Evolutionary conservation across 345 rosid genomes (phyloP).

Genomic region (Acer saccharum): DNA sequence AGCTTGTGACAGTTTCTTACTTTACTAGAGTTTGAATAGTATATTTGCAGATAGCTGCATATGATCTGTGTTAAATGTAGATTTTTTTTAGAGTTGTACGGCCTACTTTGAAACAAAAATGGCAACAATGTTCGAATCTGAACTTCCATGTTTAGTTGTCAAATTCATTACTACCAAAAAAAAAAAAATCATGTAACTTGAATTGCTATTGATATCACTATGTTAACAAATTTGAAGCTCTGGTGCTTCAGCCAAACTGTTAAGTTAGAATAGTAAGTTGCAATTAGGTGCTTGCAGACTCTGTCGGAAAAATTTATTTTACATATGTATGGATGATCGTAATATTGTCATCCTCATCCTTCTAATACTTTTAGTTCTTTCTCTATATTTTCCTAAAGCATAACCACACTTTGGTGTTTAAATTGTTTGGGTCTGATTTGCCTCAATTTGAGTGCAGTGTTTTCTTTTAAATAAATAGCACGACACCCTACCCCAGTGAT

Average conservation of each 20-base stretch:
- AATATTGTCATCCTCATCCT: neutral
- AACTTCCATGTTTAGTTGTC: conserved; percentile 6
- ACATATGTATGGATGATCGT: neutral
- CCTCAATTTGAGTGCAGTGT: neutral
- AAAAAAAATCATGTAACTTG: neutral
- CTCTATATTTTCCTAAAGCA: too few relatives aligned
- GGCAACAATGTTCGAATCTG: conserved; percentile 49
- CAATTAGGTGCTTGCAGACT: neutral
- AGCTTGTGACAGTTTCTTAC: neutral
- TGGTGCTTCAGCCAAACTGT: neutral
- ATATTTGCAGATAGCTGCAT: neutral
- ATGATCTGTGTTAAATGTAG: neutral
- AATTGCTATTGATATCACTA: neutral
- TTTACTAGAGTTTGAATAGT: neutral
- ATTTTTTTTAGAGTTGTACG: neutral
- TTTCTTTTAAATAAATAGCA: neutral
- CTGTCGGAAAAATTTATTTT: neutral
- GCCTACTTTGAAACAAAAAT: conserved; percentile 29
- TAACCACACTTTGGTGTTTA: too few relatives aligned
- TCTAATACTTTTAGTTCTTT: too few relatives aligned
- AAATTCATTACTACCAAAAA: neutral
- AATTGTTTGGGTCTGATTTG: neutral
- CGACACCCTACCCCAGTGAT: neutral
- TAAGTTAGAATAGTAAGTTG: neutral
- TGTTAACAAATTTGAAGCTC: neutral